Evolutionary conservation across 2,329 filamentous ascomycete genomes (phyloP).

Genomic region (Fusarium scirpi): DNA sequence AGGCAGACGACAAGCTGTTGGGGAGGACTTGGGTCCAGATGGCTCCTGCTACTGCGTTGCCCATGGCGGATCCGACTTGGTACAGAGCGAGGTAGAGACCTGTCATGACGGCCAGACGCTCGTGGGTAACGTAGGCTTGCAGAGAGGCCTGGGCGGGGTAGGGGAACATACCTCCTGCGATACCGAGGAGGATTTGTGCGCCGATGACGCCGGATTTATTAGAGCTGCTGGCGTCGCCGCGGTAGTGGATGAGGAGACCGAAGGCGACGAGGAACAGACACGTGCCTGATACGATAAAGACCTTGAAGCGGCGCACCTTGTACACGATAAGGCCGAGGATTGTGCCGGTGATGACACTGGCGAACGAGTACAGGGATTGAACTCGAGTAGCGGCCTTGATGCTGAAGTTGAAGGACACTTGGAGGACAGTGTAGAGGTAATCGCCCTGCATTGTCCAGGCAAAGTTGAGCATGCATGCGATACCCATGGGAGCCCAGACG

Average conservation of each 20-base stretch:
- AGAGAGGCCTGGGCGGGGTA: constrained; percentile 62
- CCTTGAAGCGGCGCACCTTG: constrained; percentile 69
- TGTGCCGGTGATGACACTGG: constrained; percentile 68
- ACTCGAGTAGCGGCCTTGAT: constrained; percentile 69
- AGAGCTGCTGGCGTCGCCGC: constrained; percentile 60
- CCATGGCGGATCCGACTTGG: constrained; percentile 71
- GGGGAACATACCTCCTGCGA: constrained; percentile 72
- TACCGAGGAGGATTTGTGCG: constrained; percentile 71
- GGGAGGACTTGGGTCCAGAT: constrained; percentile 72
- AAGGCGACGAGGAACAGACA: constrained; percentile 73
- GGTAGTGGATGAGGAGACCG: constrained; percentile 72
- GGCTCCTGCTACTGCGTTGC: constrained; percentile 70
- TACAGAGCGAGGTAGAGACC: constrained; percentile 73
- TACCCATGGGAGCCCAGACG: constrained; percentile 73
- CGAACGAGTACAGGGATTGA: constrained; percentile 68
- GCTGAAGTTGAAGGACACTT: constrained; percentile 71
- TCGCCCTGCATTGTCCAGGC: constrained; percentile 73
- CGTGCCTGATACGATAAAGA: constrained; percentile 72
- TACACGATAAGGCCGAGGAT: constrained; percentile 68
- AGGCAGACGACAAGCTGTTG: constrained; percentile 55
- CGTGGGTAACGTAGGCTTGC: constrained; percentile 58
- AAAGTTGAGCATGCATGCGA: constrained; percentile 68
- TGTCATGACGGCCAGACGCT: constrained; percentile 72
- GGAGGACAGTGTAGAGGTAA: constrained; percentile 72
- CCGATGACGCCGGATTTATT: constrained; percentile 69